Base-by-base conservation (phyloP, 352 stramenopile genomes). In the Phytophthora fragariaefolia region DNA sequence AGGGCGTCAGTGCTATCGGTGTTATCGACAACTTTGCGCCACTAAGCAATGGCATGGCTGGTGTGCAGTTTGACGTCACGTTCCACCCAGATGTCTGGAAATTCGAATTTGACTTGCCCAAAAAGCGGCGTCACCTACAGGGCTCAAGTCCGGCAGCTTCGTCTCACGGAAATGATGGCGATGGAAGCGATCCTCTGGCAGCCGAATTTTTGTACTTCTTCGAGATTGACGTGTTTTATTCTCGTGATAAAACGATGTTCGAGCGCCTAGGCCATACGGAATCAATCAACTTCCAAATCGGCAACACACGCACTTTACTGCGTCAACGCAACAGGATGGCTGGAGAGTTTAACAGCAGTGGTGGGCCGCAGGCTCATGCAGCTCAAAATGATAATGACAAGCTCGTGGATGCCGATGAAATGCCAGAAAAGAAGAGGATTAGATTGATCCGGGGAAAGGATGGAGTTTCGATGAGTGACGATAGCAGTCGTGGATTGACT, bases 41-140 rank as follows among this genome's bases (percentile, higher is more conserved):
- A n/a, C 69, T 82, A 36, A 28, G 55, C 1, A 75, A 80, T 23
- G 69, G 69, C 22, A 20, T 38, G 9, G 70, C 28, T 3, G 74
- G 80, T 17, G 77, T 92, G 3, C 73, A 89, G 48, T 95, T 92
- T 62, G 85, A 92, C 47, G 84, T 93, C 56, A 95, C 75, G 24
- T 96, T 96, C 65, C 87, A 91, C 42, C 89, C 89, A 2, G 89
- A 96, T 53, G 89, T 96, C 47, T 96, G 89, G 89, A 96, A 96
- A 71, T 96, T 96, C 56, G 87, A 96, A 55, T 93, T 93, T 43
- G 88, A 95, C 60, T 63, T 96, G 46, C 88, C 88, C 1, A 96
- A 96, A 71, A 96, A 96, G 67, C 83, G 88, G 20, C 88, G 88
- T 6, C 79, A 94, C 48, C 69, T 85, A 17, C 74, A 84, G n/a